phyloP scores from a whole-genome alignment of 352 stramenopile species.

The Phytophthora pseudosyringae region DNA sequence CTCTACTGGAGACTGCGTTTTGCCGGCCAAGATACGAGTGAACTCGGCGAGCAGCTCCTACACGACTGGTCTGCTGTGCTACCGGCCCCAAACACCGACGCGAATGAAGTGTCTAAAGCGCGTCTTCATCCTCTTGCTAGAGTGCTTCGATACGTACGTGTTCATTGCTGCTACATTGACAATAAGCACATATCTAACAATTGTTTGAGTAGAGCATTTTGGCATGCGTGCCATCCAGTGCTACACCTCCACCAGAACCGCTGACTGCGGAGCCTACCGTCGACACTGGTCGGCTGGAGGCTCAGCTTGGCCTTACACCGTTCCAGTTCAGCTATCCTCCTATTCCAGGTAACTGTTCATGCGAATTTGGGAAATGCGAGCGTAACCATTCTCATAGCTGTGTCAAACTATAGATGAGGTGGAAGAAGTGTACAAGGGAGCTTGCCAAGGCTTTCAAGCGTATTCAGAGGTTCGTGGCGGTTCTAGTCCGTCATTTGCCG shows the following conservation, averaged over 20 bases:
- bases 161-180: neutral
- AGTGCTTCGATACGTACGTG: constrained; percentile 67
- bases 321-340: constrained; percentile 70
- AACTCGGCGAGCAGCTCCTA: constrained; percentile 64
- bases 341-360: constrained; percentile 24
- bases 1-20: constrained; percentile 88
- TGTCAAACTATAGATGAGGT: constrained; percentile 41
- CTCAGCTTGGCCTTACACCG: constrained; percentile 45
- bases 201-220: constrained; percentile 58
- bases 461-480: constrained; percentile 61
- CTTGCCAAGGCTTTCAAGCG: constrained; percentile 71
- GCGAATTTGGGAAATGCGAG: neutral
- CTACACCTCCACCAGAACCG: constrained; percentile 32
- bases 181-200: constrained; percentile 6
- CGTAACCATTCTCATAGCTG: neutral
- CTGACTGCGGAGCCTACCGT: constrained; percentile 36
- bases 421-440: constrained; percentile 50
- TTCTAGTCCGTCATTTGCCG: neutral
- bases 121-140: constrained; percentile 54
- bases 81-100: constrained; percentile 28
- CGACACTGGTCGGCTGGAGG: constrained; percentile 47
- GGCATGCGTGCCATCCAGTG: constrained; percentile 43
- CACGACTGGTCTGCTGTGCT: constrained; percentile 54
- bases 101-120: constrained; percentile 26
- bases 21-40: constrained; percentile 59